Evolutionary conservation across 2,329 filamentous ascomycete species (phyloP).

Genomic region (Aureobasidium melanogenum): DNA sequence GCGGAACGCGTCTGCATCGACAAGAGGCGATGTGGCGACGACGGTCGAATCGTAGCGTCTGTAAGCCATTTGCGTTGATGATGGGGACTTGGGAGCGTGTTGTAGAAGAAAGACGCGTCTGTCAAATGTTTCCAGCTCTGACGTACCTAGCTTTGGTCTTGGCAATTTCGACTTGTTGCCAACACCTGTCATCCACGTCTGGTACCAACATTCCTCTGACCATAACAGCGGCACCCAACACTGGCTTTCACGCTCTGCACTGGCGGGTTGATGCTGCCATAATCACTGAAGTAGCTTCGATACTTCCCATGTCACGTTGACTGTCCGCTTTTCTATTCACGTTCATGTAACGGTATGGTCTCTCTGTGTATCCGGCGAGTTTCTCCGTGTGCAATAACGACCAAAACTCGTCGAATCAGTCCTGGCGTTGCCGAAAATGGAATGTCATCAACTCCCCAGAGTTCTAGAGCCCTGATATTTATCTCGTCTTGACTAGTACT

Average conservation of each 20-base stretch:
- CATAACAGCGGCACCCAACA: neutral
- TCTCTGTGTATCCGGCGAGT: neutral
- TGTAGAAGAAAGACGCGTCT: neutral
- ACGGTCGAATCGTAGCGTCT: conserved; percentile 6
- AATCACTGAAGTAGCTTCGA: neutral
- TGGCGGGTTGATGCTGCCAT: neutral
- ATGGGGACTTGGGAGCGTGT: neutral
- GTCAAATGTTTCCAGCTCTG: neutral
- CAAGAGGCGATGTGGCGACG: neutral
- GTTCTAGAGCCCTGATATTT: neutral
- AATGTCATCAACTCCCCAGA: neutral
- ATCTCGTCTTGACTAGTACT: neutral
- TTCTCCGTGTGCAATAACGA: neutral
- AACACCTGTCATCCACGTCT: neutral
- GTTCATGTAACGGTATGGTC: neutral
- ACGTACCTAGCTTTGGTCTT: neutral
- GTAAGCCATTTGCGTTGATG: neutral
- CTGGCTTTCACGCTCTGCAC: neutral
- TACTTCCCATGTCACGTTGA: neutral
- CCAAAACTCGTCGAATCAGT: neutral
- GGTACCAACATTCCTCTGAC: neutral
- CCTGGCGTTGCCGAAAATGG: neutral
- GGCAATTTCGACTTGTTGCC: neutral
- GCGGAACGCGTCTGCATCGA: neutral
- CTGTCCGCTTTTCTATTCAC: neutral